Base-by-base conservation (phyloP, 2,329 filamentous ascomycete species). In the Ceratocystis cubensis region DNA sequence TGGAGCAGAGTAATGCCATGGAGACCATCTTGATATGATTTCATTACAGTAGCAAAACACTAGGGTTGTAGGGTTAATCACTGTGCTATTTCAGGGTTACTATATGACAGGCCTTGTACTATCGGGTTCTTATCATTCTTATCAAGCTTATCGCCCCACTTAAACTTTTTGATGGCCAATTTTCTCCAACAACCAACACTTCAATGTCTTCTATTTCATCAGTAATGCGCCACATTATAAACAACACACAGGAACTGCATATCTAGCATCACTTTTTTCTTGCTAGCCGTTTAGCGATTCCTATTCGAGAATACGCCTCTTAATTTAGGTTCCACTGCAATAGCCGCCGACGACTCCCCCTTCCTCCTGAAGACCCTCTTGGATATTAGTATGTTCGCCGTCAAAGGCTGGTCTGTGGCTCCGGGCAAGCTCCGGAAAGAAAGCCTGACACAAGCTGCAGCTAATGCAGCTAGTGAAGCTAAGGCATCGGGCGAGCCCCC, bases 381-480 rank as follows among this genome's bases (percentile, higher is more conserved):
- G 33, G 33, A 13, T 13, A 37, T 37, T 4, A 37, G 33, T 4
- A 93, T 97, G 93, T 97, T 97, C 75, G 87, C 91, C 8, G 92
- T 97, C 37, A 89, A 89, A 72, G 94, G 94, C 71, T 96, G 93
- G 92, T 90, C 90, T 48, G 81, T 96, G 45, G 84, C 89, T 66
- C 82, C 87, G 69, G 83, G 85, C 70, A 79, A 78, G 64, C 83
- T 95, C 70, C 91, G 90, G 76, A 76, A 84, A 37, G 90, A 96
- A 76, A 82, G 79, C 69, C 68, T 70, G 10, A 66, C 65, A 17
- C 66, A 67, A 8, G 64, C 57, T 30, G 63, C 68, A 20, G 56
- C 37, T 15, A 66, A 46, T 37, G 70, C 74, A 7, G 72, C 71
- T 61, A 71, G 71, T 41, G 74, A 73, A 28, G 71, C 73, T 25